These are phyloP conservation scores for Xanthoceras sorbifolium DNA, from an alignment of 345 rosid genomes.

Conservation along the genomic window DNA sequence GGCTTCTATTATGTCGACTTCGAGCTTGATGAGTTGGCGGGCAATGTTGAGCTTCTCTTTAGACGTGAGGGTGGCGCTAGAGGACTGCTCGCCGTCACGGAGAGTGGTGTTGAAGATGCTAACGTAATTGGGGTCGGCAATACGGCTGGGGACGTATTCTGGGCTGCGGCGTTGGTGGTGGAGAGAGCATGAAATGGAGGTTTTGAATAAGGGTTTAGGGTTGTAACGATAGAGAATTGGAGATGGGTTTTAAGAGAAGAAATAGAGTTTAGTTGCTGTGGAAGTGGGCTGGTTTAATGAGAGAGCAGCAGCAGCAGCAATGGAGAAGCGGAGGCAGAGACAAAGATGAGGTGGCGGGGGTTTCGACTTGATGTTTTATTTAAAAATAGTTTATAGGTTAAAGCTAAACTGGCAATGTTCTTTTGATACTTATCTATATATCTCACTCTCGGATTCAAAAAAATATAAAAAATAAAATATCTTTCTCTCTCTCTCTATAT, in stretches of 20 bases:
- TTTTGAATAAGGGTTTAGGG: constrained; percentile 20
- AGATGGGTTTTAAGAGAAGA: constrained; percentile 14
- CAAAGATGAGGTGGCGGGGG: too few relatives aligned
- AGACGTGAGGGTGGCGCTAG: constrained; percentile 93
- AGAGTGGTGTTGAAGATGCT: constrained; percentile 94
- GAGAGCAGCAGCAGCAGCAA: constrained; percentile 6
- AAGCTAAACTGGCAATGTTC: too few relatives aligned
- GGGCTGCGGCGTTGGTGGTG: constrained; percentile 46
- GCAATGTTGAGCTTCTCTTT: constrained; percentile 89
- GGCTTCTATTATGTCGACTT: constrained; percentile 90
- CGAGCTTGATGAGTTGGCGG: constrained; percentile 78
- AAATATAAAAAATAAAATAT: too few relatives aligned
- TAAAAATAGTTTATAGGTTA: too few relatives aligned
- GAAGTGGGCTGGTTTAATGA: constrained; percentile 21
- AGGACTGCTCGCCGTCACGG: constrained; percentile 98
- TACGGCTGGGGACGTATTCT: constrained; percentile 64
- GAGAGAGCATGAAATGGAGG: constrained; percentile 31
- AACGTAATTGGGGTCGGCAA: constrained; percentile 72
- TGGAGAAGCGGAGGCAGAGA: constrained; percentile 4
- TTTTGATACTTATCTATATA: too few relatives aligned
- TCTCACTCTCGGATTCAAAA: too few relatives aligned
- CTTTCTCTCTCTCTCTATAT: too few relatives aligned
- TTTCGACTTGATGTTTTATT: too few relatives aligned
- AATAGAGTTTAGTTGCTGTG: not conserved
- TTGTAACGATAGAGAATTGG: constrained; percentile 14